Conservation (phyloP, 2,329 filamentous ascomycete genomes). For the Trichophyton rubrum region DNA sequence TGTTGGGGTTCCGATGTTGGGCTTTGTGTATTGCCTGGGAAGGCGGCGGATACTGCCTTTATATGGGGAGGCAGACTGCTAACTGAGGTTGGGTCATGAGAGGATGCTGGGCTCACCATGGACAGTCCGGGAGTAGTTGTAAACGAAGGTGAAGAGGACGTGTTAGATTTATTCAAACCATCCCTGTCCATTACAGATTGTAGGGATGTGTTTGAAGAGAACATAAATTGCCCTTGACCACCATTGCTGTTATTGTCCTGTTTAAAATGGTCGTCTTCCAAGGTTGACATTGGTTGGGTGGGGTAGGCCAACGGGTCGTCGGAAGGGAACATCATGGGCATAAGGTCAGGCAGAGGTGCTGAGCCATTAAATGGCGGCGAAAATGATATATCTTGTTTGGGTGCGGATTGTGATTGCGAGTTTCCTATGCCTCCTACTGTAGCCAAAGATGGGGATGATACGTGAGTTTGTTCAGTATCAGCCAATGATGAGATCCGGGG, state of each 20-base stretch:
- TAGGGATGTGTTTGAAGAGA: slow-evolving; percentile 6
- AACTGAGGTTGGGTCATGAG: neutral
- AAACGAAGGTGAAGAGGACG: slow-evolving; percentile 9
- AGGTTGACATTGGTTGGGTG: slow-evolving; percentile 36
- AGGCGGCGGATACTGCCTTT: slow-evolving; percentile 5
- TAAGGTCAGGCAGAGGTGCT: slow-evolving; percentile 34
- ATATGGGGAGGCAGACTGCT: slow-evolving; percentile 6
- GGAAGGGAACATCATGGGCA: slow-evolving; percentile 41
- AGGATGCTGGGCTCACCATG: neutral
- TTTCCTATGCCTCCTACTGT: slow-evolving; percentile 5
- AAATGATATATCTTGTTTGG: slow-evolving; percentile 16
- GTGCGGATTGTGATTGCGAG: slow-evolving; percentile 9
- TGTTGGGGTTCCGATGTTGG: slow-evolving; percentile 1
- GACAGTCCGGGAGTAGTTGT: slow-evolving; percentile 4
- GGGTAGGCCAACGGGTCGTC: slow-evolving; percentile 40
- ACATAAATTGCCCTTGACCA: slow-evolving; percentile 8
- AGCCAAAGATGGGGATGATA: slow-evolving; percentile 11
- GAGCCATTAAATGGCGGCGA: slow-evolving; percentile 24
- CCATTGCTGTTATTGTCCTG: slow-evolving; percentile 13
- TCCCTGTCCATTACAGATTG: slow-evolving; percentile 1
- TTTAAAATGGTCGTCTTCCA: slow-evolving; percentile 33
- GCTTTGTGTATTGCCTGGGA: slow-evolving; percentile 12
- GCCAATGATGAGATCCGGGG: slow-evolving; percentile 5
- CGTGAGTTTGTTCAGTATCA: slow-evolving; percentile 8
- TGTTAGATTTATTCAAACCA: slow-evolving; percentile 2